A percentile compares a stretch with the other conserved stretches of the same genome.
Evolutionary conservation across 2,329 filamentous ascomycete species (phyloP).

Genomic region (Epichloe sylvatica): DNA sequence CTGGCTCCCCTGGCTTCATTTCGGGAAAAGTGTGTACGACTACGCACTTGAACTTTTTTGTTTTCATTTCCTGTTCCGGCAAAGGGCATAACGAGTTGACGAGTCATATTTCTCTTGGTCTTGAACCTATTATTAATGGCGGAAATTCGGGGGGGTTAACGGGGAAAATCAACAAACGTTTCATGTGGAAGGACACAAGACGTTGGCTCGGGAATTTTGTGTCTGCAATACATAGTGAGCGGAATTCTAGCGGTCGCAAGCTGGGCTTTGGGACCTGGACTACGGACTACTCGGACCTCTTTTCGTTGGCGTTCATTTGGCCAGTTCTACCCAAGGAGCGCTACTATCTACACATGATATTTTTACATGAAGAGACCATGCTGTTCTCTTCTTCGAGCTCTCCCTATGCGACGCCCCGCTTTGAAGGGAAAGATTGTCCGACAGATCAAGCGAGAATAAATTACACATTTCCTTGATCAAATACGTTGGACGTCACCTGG

Average conservation of each 20-base stretch:
- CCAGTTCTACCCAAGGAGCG: too few relatives aligned
- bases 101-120: constrained; percentile 1
- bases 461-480: too few relatives aligned
- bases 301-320: too few relatives aligned
- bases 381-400: too few relatives aligned
- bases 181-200: neutral
- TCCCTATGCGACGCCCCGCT: too few relatives aligned
- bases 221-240: neutral
- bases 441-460: too few relatives aligned
- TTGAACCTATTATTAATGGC: neutral
- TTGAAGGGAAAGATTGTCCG: too few relatives aligned
- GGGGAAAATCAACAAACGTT: neutral
- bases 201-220: neutral
- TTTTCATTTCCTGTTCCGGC: neutral
- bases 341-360: too few relatives aligned
- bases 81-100: constrained; percentile 1
- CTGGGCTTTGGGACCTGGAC: neutral
- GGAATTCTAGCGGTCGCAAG: neutral
- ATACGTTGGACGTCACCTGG: too few relatives aligned
- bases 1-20: neutral
- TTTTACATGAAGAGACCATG: too few relatives aligned
- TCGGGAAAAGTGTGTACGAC: constrained; percentile 2
- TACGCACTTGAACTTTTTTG: neutral
- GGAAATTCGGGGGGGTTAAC: neutral
- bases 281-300: too few relatives aligned